Percentiles rank a stretch among this genome's conserved stretches.
These are phyloP conservation scores for Globisporangium barbulae DNA, from an alignment of 352 stramenopile genomes.

Conservation along the genomic window DNA sequence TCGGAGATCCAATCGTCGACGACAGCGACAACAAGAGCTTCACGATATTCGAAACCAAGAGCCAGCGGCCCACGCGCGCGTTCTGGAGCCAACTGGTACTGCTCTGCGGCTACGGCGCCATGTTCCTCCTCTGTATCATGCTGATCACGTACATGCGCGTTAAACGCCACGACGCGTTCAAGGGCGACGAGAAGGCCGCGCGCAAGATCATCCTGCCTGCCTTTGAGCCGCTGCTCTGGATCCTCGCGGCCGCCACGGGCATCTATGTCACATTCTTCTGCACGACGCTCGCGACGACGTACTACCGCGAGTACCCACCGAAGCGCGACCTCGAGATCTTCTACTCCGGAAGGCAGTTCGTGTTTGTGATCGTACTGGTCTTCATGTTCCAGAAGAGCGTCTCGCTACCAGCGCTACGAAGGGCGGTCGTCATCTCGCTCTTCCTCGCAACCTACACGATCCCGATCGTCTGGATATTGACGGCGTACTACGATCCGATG, in stretches of 20 bases:
- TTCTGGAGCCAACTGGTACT: not conserved
- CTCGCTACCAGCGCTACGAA: conserved; percentile 28
- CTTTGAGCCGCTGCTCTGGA: conserved; percentile 48
- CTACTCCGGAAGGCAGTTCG: conserved; percentile 32
- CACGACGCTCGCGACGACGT: conserved; percentile 4
- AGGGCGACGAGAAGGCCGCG: conserved; percentile 21
- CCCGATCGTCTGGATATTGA: conserved; percentile 16
- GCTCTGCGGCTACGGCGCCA: conserved; percentile 18
- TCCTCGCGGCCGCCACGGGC: conserved; percentile 20
- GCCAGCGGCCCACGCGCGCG: not conserved
- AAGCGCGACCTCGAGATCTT: conserved; percentile 20
- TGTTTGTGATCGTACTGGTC: conserved; percentile 35
- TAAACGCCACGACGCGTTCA: conserved; percentile 22
- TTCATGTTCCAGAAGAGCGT: conserved; percentile 49
- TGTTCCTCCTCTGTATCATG: conserved; percentile 21
- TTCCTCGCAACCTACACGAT: conserved; percentile 33
- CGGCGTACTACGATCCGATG: conserved; percentile 1
- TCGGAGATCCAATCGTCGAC: not conserved
- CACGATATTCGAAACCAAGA: not conserved
- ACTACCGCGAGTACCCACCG: conserved; percentile 11
- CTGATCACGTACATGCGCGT: conserved; percentile 26
- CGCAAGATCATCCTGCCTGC: conserved; percentile 38
- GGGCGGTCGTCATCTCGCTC: conserved; percentile 28
- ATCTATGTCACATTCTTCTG: conserved; percentile 15
- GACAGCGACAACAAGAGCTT: not conserved